Evolutionary conservation across 495 filamentous ascomycete species (phyloP), one percentile per base, ranked within the genome.

Genomic region (Hypoxylon subgilvum): DNA sequence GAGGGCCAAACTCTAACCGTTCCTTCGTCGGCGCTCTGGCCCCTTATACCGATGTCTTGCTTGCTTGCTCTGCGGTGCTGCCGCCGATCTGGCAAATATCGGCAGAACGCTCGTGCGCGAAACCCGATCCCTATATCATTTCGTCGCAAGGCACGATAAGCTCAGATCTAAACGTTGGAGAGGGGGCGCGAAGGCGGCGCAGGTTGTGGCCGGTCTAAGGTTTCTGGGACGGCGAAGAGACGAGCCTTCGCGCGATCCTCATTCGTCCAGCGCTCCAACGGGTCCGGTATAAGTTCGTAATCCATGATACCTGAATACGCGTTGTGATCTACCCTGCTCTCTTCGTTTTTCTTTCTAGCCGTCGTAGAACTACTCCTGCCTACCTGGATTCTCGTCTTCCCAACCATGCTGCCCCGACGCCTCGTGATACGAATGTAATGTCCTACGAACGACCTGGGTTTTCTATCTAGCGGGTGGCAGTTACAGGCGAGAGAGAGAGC

Each of bases 271-370:
- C 39, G 43, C n/a, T 6, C 8, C 21, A 13, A 7, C 19, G 13
- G 17, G 8, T 16, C 46, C 30, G 48, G 46, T 57, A 63, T 57
- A 63, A 63, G 60, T 27, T 49, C 36, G 42, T 39, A 47, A 44
- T 52, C 52, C 47, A 42, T 50, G 40, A 48, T 52, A 52, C 35
- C 2, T 25, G 40, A 46, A 48, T 39, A 42, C 52, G 59, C 41
- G 52, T 52, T n/a, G n/a, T n/a, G n/a, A 21, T 57, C 40, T 4
- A n/a, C 31, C n/a, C 41, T 13, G 34, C 41, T 21, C 28, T 52
- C 16, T 40, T 30, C 36, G 43, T 39, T 22, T 21, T 41, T 16
- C 19, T 47, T 48, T 45, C 39, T 32, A 40, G 32, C 50, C 12
- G 21, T 19, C 9, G 14, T 17, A 25, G 13, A 53, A 42, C 10